These are phyloP conservation scores for Xylona heveae DNA, from an alignment of 495 filamentous ascomycete species.

Conservation along the genomic window DNA sequence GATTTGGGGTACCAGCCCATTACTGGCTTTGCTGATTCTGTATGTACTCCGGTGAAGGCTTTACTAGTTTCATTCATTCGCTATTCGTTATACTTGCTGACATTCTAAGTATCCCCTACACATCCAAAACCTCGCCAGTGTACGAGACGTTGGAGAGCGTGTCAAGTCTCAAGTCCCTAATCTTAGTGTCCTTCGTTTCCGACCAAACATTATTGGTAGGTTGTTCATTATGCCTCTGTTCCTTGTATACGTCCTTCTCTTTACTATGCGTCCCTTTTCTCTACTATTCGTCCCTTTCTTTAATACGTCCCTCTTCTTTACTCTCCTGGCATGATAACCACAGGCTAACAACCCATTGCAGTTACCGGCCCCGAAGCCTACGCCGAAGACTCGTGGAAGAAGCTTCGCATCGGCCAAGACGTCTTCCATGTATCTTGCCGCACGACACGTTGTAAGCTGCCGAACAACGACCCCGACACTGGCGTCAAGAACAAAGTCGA, in stretches of 20 bases:
- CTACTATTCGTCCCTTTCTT: too few relatives aligned
- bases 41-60: slow-evolving; percentile 15
- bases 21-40: slow-evolving; percentile 67
- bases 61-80: not conserved
- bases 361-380: slow-evolving; percentile 39
- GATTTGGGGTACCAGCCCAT: slow-evolving; percentile 53
- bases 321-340: too few relatives aligned
- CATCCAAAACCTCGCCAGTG: slow-evolving; percentile 51
- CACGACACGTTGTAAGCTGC: slow-evolving; percentile 46
- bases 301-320: too few relatives aligned
- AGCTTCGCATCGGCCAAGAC: slow-evolving; percentile 31
- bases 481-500: slow-evolving; percentile 49
- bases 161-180: slow-evolving; percentile 33
- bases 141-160: slow-evolving; percentile 33
- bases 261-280: slow-evolving; percentile 1
- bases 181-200: slow-evolving; percentile 51
- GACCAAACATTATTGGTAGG: slow-evolving; percentile 62
- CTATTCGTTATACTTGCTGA: slow-evolving; percentile 5
- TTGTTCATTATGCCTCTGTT: slow-evolving; percentile 16
- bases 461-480: slow-evolving; percentile 59
- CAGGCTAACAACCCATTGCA: too few relatives aligned
- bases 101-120: slow-evolving; percentile 52
- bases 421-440: slow-evolving; percentile 21
- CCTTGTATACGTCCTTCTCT: slow-evolving; percentile 1
- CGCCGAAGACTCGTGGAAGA: slow-evolving; percentile 63